Evolutionary conservation across 2,329 filamentous ascomycete genomes (phyloP).

Genomic region (Tolypocladium sp.): DNA sequence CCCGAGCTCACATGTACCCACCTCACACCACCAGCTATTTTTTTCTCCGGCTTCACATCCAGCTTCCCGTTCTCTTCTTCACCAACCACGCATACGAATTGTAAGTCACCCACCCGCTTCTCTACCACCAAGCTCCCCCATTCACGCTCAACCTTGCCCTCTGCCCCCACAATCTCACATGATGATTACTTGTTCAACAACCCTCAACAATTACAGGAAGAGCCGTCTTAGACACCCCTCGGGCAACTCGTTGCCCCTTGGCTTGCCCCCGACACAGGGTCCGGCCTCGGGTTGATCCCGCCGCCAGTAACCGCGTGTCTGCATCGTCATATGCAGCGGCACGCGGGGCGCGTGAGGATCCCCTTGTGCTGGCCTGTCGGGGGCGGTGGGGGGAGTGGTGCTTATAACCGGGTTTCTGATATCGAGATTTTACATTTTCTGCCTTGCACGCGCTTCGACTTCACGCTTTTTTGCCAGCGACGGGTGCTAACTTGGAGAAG

Average conservation of each 20-base stretch:
- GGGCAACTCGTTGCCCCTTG: conserved; percentile 9
- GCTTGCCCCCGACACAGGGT: conserved; percentile 4
- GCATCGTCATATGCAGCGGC: conserved; percentile 25
- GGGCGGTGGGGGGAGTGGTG: conserved; percentile 29
- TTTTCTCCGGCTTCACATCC: background rate
- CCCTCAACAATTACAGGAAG: conserved; percentile 32
- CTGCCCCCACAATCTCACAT: conserved; percentile 16
- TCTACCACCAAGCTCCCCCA: background rate
- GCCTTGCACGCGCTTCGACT: background rate
- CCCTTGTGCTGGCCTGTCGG: conserved; percentile 15
- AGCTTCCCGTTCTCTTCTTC: background rate
- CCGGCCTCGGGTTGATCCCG: conserved; percentile 7
- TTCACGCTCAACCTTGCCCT: background rate
- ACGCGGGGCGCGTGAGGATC: conserved; percentile 8
- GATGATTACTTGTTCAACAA: conserved; percentile 31
- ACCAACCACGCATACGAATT: background rate
- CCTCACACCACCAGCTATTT: background rate
- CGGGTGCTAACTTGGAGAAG: conserved; percentile 3
- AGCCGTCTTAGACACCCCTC: conserved; percentile 35
- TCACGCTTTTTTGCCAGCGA: background rate
- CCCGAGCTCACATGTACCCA: background rate
- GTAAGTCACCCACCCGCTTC: background rate
- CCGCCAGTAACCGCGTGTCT: conserved; percentile 8
- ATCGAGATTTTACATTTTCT: conserved; percentile 15
- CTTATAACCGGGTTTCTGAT: conserved; percentile 39